Evolutionary conservation across 345 rosid species (phyloP).

Genomic region (Acer negundo): DNA sequence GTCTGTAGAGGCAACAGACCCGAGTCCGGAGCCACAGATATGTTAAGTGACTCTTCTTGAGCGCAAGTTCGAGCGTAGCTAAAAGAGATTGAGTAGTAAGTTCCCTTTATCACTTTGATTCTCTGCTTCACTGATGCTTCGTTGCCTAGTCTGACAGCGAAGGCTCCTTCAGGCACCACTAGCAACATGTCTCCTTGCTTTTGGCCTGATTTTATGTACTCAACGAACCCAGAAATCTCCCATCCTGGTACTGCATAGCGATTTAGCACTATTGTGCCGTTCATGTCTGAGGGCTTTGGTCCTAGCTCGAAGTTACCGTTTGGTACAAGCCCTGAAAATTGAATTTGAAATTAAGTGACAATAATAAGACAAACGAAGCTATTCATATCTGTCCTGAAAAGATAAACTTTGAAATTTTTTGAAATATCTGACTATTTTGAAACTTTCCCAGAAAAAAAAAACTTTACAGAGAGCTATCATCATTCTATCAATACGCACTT

Average conservation of each 20-base stretch:
- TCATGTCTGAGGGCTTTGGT: slow-evolving; percentile 57
- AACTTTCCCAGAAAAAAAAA: no score
- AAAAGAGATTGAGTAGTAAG: slow-evolving; percentile 70
- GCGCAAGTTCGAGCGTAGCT: slow-evolving; percentile 92
- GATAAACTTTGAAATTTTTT: no score
- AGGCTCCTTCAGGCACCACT: slow-evolving; percentile 80
- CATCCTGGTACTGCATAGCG: slow-evolving; percentile 61
- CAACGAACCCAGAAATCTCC: slow-evolving; percentile 77
- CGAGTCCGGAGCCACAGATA: slow-evolving; percentile 70
- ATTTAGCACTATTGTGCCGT: slow-evolving; percentile 60
- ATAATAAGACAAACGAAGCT: no score
- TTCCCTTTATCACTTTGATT: slow-evolving; percentile 44
- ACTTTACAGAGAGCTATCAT: no score
- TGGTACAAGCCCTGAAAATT: slow-evolving; percentile 58
- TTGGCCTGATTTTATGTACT: slow-evolving; percentile 83
- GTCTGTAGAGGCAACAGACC: slow-evolving; percentile 83
- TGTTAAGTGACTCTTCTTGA: slow-evolving; percentile 69
- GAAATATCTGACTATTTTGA: no score
- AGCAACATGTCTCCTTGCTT: slow-evolving; percentile 95
- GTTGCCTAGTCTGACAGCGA: slow-evolving; percentile 81
- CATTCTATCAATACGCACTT: no score
- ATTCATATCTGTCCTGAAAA: no score
- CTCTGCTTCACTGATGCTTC: slow-evolving; percentile 84
- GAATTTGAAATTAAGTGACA: no score
- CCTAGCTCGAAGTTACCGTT: slow-evolving; percentile 78